These are phyloP conservation scores for Raddia guianensis DNA, from an alignment of 176 grass and related monocot genomes.

Conservation along the genomic window DNA sequence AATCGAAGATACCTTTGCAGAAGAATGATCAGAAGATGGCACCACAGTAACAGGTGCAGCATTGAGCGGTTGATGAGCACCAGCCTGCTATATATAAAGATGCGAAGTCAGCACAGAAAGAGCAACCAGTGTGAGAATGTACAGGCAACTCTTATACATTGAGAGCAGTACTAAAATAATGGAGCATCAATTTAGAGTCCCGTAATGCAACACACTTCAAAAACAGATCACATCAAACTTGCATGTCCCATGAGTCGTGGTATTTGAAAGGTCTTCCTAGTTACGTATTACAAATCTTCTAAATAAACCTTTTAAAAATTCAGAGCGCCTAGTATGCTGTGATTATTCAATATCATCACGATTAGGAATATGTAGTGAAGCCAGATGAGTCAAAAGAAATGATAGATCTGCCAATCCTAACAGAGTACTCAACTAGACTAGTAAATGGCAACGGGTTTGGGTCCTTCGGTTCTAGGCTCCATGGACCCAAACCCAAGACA, in stretches of 20 bases:
- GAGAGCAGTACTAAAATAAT: not conserved
- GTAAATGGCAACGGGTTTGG: too few species aligned
- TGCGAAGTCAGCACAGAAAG: constrained; percentile 41
- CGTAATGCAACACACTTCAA: not conserved
- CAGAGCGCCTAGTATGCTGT: too few species aligned
- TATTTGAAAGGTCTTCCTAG: too few species aligned
- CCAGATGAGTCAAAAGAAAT: too few species aligned
- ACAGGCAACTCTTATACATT: not conserved
- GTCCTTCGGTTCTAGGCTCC: too few species aligned
- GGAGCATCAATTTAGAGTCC: not conserved
- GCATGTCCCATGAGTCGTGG: too few species aligned
- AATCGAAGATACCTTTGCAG: constrained; percentile 97
- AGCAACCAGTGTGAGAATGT: constrained; percentile 17
- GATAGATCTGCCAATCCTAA: too few species aligned
- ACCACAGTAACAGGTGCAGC: constrained; percentile 52
- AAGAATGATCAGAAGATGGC: constrained; percentile 44
- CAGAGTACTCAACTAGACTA: too few species aligned
- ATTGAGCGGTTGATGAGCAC: constrained; percentile 54
- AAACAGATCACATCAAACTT: not conserved
- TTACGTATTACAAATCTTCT: not conserved
- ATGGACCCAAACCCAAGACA: too few species aligned
- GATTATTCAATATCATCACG: too few species aligned
- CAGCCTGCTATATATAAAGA: constrained; percentile 50
- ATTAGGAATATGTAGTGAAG: too few species aligned
- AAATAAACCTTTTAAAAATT: not conserved